phyloP scores from a whole-genome alignment of 257 asterid species.

The Solanum dulcamara region DNA sequence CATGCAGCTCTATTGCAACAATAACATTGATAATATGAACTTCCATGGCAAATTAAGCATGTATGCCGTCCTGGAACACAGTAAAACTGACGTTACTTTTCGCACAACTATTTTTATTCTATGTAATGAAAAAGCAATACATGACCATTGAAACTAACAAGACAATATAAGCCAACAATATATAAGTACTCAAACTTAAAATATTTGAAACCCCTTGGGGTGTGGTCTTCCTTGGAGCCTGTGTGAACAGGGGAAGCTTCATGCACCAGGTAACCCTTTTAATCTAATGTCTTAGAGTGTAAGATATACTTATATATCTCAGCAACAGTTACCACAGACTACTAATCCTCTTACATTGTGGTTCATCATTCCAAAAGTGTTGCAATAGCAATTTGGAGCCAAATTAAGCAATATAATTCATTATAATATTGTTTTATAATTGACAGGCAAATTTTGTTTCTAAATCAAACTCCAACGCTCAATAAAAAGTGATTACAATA shows the following conservation, averaged over 20 bases:
- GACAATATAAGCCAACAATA: neutral
- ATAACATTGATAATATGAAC: conserved; percentile 40
- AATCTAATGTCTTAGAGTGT: neutral
- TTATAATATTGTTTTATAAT: neutral
- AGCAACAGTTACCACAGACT: neutral
- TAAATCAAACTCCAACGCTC: neutral
- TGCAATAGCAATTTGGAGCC: neutral
- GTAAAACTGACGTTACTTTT: neutral
- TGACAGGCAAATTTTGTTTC: neutral
- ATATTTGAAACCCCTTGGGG: neutral
- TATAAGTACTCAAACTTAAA: neutral
- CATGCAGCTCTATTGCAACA: conserved; percentile 58
- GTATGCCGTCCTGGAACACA: conserved; percentile 55
- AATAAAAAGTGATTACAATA: neutral
- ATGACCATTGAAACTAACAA: neutral
- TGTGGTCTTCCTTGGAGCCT: neutral
- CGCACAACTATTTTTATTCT: neutral
- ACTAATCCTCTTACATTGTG: neutral
- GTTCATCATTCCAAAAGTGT: neutral
- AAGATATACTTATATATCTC: neutral
- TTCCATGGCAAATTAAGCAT: conserved; percentile 33
- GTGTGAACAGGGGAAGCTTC: neutral
- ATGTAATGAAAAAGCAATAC: neutral
- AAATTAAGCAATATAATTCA: neutral
- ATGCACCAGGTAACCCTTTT: neutral